These are phyloP conservation scores for Puccinia coronata DNA, from an alignment of 1,284 basidiomycete species.

Conservation along the genomic window DNA sequence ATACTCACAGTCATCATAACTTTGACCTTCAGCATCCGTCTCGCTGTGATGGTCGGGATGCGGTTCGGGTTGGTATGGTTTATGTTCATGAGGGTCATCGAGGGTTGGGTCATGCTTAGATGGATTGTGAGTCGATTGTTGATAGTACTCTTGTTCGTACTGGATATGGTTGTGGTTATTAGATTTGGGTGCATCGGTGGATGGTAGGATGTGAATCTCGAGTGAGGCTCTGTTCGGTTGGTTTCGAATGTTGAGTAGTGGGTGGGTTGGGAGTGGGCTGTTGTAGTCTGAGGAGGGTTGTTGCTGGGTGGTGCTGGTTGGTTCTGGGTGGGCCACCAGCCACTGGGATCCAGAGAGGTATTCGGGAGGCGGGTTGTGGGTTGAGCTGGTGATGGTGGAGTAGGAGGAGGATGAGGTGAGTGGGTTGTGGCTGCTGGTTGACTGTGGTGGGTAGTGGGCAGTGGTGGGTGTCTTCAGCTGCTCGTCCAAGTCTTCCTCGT, in stretches of 20 bases:
- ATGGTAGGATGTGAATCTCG: constrained; percentile 21
- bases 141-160: neutral
- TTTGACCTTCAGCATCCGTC: constrained; percentile 32
- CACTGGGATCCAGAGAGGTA: constrained; percentile 28
- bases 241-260: neutral
- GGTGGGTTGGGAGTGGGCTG: neutral
- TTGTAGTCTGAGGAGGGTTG: neutral
- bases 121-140: neutral
- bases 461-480: neutral
- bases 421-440: neutral
- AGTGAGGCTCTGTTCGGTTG: constrained; percentile 9
- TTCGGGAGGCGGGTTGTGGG: constrained; percentile 23
- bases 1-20: constrained; percentile 45
- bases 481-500: neutral
- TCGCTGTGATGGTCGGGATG: constrained; percentile 24
- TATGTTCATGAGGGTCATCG: neutral
- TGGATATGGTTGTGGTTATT: neutral
- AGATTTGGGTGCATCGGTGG: neutral
- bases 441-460: neutral
- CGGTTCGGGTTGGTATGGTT: constrained; percentile 1
- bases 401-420: neutral
- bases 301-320: neutral
- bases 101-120: neutral
- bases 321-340: neutral
- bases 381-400: neutral